Evolutionary conservation across 345 rosid genomes (phyloP).

Genomic region (Bruguiera gymnorhiza): DNA sequence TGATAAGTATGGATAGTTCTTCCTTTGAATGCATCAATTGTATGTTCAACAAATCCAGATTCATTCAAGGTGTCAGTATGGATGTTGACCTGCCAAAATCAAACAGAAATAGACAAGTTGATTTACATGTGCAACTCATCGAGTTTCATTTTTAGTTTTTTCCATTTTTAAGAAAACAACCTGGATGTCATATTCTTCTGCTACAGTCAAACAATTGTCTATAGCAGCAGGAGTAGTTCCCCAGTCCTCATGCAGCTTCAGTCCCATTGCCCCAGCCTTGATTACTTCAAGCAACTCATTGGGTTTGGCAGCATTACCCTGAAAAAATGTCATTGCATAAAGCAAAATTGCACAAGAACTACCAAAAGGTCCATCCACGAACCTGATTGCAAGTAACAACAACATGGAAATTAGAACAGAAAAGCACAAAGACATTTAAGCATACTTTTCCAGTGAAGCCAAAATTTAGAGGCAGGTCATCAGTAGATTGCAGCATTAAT

Average conservation of each 20-base stretch:
- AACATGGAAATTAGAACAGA: constrained; percentile 2
- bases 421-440: constrained; percentile 4
- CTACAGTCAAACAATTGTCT: constrained; percentile 81
- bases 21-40: constrained; percentile 76
- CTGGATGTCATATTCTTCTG: constrained; percentile 76
- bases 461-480: constrained; percentile 84
- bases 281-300: constrained; percentile 69
- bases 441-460: constrained; percentile 97
- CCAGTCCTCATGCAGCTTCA: constrained; percentile 99
- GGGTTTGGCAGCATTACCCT: constrained; percentile 85
- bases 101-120: constrained; percentile 8
- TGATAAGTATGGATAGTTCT: constrained; percentile 96
- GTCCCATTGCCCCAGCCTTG: constrained; percentile 97
- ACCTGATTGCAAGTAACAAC: not conserved
- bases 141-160: not conserved
- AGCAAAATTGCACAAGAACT: not conserved
- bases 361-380: constrained; percentile 7
- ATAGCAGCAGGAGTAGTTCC: constrained; percentile 96
- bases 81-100: constrained; percentile 71
- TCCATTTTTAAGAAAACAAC: constrained; percentile 26
- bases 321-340: constrained; percentile 13
- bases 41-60: constrained; percentile 95
- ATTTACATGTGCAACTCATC: not conserved
- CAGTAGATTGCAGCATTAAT: constrained; percentile 95
- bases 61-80: constrained; percentile 96